These are phyloP conservation scores for Russula sp. DNA, from an alignment of 768 basidiomycete genomes.

Conservation along the genomic window DNA sequence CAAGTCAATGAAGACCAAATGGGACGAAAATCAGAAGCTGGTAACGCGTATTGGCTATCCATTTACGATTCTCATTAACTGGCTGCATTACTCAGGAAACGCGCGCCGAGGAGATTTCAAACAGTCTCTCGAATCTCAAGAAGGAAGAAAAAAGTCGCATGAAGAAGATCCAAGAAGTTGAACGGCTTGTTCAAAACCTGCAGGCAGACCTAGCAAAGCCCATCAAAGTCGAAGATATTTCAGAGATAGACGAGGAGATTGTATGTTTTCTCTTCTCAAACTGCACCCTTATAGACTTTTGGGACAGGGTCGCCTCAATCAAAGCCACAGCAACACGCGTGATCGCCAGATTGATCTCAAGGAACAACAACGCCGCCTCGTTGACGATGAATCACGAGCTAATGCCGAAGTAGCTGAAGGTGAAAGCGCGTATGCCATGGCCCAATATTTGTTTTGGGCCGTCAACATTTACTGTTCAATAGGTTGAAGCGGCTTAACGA, in stretches of 20 bases:
- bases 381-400: slow-evolving; percentile 39
- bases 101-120: slow-evolving; percentile 49
- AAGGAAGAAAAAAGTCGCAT: slow-evolving; percentile 57
- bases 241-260: slow-evolving; percentile 45
- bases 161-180: slow-evolving; percentile 53
- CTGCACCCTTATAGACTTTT: neutral
- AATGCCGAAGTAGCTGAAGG: slow-evolving; percentile 36
- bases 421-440: slow-evolving; percentile 21
- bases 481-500: slow-evolving; percentile 58
- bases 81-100: slow-evolving; percentile 46
- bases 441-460: neutral
- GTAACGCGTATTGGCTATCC: slow-evolving; percentile 39
- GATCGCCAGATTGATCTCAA: slow-evolving; percentile 40
- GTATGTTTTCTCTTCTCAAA: slow-evolving; percentile 38
- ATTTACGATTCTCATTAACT: slow-evolving; percentile 11
- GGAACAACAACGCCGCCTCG: slow-evolving; percentile 39
- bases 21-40: slow-evolving; percentile 50
- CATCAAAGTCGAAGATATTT: slow-evolving; percentile 48
- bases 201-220: slow-evolving; percentile 51
- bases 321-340: slow-evolving; percentile 33
- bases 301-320: slow-evolving; percentile 33
- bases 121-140: slow-evolving; percentile 53
- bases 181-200: slow-evolving; percentile 49
- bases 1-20: slow-evolving; percentile 48
- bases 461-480: neutral